Percentiles rank a stretch among this genome's conserved stretches.
Evolutionary conservation across 2,329 filamentous ascomycete genomes (phyloP).

Genomic region (Coniochaeta prunicola): DNA sequence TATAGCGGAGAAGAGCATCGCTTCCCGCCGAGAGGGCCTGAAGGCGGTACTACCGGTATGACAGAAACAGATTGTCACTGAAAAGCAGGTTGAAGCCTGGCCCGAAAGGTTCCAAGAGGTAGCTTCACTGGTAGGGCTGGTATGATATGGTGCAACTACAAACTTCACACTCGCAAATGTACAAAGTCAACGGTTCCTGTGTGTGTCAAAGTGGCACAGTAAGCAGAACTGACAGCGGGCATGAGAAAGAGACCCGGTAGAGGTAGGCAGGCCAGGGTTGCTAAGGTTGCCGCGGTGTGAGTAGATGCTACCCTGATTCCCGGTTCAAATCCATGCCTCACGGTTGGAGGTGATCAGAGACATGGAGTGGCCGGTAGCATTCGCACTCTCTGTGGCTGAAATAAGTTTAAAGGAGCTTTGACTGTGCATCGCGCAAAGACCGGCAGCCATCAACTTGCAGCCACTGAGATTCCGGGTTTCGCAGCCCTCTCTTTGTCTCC

Average conservation of each 20-base stretch:
- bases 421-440: background rate
- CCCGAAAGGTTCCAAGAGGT: no score
- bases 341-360: conserved; percentile 4
- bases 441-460: background rate
- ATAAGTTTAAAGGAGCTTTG: background rate
- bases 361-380: background rate
- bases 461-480: background rate
- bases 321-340: conserved; percentile 17
- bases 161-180: background rate
- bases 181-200: background rate
- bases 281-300: conserved; percentile 15
- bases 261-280: conserved; percentile 14
- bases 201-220: background rate
- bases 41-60: background rate
- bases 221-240: conserved; percentile 2
- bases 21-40: background rate
- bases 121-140: no score
- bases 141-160: background rate
- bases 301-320: conserved; percentile 22
- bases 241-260: conserved; percentile 1
- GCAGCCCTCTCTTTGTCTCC: background rate
- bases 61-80: background rate
- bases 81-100: background rate
- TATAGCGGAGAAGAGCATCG: background rate
- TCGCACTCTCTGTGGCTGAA: conserved; percentile 2